Evolutionary conservation across 768 basidiomycete genomes (phyloP).

Genomic region (Cubamyces lactineus): DNA sequence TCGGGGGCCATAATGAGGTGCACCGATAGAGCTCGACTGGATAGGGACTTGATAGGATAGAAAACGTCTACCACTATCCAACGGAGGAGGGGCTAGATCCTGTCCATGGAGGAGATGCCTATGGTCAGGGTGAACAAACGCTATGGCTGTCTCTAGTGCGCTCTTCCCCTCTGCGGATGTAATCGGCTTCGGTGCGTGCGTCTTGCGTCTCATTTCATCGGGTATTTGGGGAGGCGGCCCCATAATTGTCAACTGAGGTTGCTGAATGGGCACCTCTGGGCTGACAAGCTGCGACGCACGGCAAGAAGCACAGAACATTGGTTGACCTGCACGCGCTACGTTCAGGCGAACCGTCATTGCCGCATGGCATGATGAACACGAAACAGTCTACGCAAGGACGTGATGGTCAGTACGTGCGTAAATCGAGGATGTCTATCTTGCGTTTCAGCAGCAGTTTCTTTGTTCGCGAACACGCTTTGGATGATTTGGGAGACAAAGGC

Average conservation of each 20-base stretch:
- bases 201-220: background rate
- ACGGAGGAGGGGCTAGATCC: background rate
- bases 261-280: background rate
- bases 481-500: too few relatives aligned
- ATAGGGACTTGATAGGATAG: background rate
- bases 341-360: background rate
- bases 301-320: background rate
- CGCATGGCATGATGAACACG: background rate
- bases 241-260: background rate
- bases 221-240: background rate
- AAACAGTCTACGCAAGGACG: background rate
- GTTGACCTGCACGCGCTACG: background rate
- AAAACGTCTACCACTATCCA: background rate
- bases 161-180: too few relatives aligned
- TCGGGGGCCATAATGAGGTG: constrained; percentile 10
- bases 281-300: background rate
- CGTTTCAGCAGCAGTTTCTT: too few relatives aligned
- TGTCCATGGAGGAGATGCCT: background rate
- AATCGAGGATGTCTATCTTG: too few relatives aligned
- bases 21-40: background rate
- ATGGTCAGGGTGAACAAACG: constrained; percentile 16
- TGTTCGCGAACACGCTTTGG: too few relatives aligned
- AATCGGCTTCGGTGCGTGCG: background rate
- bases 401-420: background rate
- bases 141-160: background rate